Percentiles rank a stretch among this genome's conserved stretches.
These are phyloP conservation scores for Phytophthora podocarpi DNA, from an alignment of 352 stramenopile genomes.

Conservation along the genomic window DNA sequence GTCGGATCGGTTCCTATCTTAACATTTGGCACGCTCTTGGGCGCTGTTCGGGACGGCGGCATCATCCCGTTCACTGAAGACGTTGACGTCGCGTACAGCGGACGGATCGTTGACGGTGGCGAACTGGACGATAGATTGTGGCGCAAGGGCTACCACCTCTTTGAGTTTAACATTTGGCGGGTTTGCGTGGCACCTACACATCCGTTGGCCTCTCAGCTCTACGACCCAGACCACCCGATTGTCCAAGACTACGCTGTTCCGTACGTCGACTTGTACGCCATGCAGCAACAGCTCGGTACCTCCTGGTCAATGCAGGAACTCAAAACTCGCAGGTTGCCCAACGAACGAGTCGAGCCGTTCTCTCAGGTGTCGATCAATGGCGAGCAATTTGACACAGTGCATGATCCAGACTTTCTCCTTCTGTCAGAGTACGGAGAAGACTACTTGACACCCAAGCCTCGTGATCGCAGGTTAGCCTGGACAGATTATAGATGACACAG, in stretches of 20 bases:
- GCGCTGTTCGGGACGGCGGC: slow-evolving; percentile 44
- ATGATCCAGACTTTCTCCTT: slow-evolving; percentile 36
- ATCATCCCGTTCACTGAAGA: slow-evolving; percentile 61
- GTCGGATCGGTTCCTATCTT: slow-evolving; percentile 31
- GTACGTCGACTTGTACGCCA: slow-evolving; percentile 46
- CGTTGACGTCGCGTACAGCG: slow-evolving; percentile 45
- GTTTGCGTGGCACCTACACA: slow-evolving; percentile 46
- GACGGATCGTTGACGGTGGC: slow-evolving; percentile 8
- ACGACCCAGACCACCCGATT: slow-evolving; percentile 24
- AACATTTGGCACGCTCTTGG: slow-evolving; percentile 50
- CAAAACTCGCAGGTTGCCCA: slow-evolving; percentile 8
- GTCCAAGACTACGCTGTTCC: slow-evolving; percentile 19
- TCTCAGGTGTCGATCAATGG: slow-evolving; percentile 31
- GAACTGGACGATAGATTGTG: slow-evolving; percentile 27
- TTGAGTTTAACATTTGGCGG: slow-evolving; percentile 36
- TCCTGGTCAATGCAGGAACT: slow-evolving; percentile 32
- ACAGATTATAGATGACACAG: too few species aligned
- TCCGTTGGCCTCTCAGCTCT: slow-evolving; percentile 39
- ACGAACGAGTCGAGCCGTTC: slow-evolving; percentile 24
- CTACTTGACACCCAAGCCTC: slow-evolving; percentile 35
- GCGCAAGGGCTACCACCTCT: slow-evolving; percentile 57
- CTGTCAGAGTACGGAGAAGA: slow-evolving; percentile 33
- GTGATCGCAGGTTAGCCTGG: slow-evolving; percentile 2
- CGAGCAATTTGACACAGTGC: slow-evolving; percentile 33
- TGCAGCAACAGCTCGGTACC: slow-evolving; percentile 5